phyloP scores from a whole-genome alignment of 768 basidiomycete species.

The Amanita polypyramis region DNA sequence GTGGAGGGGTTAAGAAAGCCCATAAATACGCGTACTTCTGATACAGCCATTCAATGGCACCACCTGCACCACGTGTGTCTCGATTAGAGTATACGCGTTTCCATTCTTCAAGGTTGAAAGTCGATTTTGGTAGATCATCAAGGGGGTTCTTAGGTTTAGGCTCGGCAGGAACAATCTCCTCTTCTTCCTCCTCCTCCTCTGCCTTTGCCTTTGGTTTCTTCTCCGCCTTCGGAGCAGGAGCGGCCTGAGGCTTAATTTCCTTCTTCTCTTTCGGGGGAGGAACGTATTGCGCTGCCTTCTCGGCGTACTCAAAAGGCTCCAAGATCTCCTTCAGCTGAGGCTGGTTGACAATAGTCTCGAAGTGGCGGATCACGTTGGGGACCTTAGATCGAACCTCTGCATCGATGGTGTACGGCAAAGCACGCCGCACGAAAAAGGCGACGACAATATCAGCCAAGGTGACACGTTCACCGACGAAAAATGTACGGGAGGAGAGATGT shows the following conservation, averaged over 20 bases:
- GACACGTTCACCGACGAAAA: constrained; percentile 90
- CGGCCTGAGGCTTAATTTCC: constrained; percentile 44
- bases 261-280: constrained; percentile 78
- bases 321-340: constrained; percentile 61
- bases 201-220: constrained; percentile 54
- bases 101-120: constrained; percentile 91
- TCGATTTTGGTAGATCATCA: constrained; percentile 80
- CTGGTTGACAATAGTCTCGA: constrained; percentile 85
- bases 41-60: constrained; percentile 94
- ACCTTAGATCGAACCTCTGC: constrained; percentile 51
- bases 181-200: constrained; percentile 79
- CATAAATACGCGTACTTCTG: constrained; percentile 56
- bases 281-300: constrained; percentile 60
- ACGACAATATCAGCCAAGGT: constrained; percentile 81
- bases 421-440: constrained; percentile 47
- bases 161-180: constrained; percentile 59
- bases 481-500: constrained; percentile 72
- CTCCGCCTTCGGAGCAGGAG: constrained; percentile 43
- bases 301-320: constrained; percentile 46
- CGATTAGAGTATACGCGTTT: constrained; percentile 97
- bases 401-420: constrained; percentile 51
- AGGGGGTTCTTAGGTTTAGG: constrained; percentile 94
- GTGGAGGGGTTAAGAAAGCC: no score
- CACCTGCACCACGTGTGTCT: constrained; percentile 80
- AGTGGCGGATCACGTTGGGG: constrained; percentile 73